These are phyloP conservation scores for Stephania yunnanensis DNA, from an alignment of 164 flowering plant genomes.

Conservation along the genomic window DNA sequence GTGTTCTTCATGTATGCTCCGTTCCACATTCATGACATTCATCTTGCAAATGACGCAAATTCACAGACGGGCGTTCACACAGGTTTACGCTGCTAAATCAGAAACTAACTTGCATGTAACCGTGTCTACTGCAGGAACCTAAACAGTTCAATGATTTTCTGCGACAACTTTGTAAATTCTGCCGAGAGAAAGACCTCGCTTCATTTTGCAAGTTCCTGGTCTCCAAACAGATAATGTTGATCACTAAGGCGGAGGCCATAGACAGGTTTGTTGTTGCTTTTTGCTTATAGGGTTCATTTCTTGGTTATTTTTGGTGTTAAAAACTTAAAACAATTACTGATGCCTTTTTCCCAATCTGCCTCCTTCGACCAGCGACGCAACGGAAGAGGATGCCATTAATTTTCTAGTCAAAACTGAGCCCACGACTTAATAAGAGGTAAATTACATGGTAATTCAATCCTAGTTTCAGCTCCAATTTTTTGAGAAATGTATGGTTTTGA, in stretches of 20 bases:
- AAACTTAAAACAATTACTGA: not conserved
- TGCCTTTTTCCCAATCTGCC: not conserved
- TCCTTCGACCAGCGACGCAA: constrained; percentile 44
- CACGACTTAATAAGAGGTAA: not conserved
- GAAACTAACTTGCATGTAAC: not conserved
- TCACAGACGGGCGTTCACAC: not conserved
- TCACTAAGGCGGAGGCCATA: constrained; percentile 62
- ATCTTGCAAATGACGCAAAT: no score
- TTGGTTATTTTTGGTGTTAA: not conserved
- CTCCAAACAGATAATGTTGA: constrained; percentile 42
- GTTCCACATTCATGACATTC: no score
- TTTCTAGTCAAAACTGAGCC: constrained; percentile 30
- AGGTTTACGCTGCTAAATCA: not conserved
- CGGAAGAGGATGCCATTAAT: constrained; percentile 45
- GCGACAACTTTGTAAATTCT: constrained; percentile 34
- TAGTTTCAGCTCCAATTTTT: no score
- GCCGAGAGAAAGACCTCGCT: constrained; percentile 35
- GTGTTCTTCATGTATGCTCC: no score
- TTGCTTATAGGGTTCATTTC: not conserved
- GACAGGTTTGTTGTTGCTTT: constrained; percentile 55
- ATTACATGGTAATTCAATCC: not conserved
- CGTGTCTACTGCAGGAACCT: constrained; percentile 47
- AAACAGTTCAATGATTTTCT: constrained; percentile 73
- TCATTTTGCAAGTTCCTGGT: constrained; percentile 48
- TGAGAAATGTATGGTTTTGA: not conserved